phyloP scores from a whole-genome alignment of 2,329 filamentous ascomycete genomes.

The Botrytis paeoniae region DNA sequence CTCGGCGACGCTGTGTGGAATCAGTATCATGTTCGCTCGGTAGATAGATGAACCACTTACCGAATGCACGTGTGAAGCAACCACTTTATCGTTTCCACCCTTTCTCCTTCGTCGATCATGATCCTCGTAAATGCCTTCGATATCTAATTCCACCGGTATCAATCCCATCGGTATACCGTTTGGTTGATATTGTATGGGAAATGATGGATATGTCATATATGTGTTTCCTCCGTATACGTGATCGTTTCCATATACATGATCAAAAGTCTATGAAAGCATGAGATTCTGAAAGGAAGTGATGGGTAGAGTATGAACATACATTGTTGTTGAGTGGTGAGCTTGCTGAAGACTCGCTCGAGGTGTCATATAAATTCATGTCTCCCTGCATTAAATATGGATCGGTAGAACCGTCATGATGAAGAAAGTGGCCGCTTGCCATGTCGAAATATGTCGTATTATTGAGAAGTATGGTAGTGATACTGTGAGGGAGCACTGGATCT shows the following conservation, averaged over 20 bases:
- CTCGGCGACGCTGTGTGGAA: slow-evolving; percentile 49
- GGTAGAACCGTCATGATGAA: slow-evolving; percentile 26
- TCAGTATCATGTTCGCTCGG: slow-evolving; percentile 11
- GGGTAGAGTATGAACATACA: slow-evolving; percentile 24
- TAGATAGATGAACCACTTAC: slow-evolving; percentile 25
- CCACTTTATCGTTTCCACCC: slow-evolving; percentile 34
- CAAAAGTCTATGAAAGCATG: slow-evolving; percentile 20
- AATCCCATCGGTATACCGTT: slow-evolving; percentile 31
- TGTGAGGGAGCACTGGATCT: background rate
- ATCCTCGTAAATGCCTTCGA: slow-evolving; percentile 38
- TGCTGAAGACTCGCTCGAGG: slow-evolving; percentile 37
- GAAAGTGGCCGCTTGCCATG: slow-evolving; percentile 31
- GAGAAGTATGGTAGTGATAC: background rate
- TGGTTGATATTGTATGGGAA: slow-evolving; percentile 35
- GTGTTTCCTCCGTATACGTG: slow-evolving; percentile 30
- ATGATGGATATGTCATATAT: slow-evolving; percentile 34
- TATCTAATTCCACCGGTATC: slow-evolving; percentile 38
- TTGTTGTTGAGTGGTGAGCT: slow-evolving; percentile 36
- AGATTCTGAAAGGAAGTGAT: slow-evolving; percentile 5
- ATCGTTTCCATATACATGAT: slow-evolving; percentile 28
- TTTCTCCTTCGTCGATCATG: slow-evolving; percentile 37
- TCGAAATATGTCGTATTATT: slow-evolving; percentile 5
- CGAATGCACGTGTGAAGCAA: slow-evolving; percentile 37
- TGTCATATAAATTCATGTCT: slow-evolving; percentile 35
- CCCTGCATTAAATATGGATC: slow-evolving; percentile 29